Evolutionary conservation across 2,329 filamentous ascomycete species (phyloP), one percentile per base, ranked within the genome.

Genomic region (Pseudogymnoascus sp.): DNA sequence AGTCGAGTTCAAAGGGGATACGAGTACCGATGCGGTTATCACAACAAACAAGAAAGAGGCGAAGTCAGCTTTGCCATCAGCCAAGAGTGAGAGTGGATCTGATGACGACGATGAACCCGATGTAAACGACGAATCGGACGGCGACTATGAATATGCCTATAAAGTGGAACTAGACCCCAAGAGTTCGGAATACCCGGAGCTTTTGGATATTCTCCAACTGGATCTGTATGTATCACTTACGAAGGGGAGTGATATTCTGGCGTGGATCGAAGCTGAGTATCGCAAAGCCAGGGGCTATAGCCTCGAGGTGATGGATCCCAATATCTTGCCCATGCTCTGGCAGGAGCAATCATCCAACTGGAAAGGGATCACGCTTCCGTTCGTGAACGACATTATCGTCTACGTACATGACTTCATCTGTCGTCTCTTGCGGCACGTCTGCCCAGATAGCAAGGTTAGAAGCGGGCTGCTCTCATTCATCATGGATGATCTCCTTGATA

Each of bases 301-400:
- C 3, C n/a, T 63, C 1, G 62, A 41, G 14, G 16, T 23, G 2
- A 39, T 63, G 19, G 35, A 38, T n/a, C 59, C 41, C 3, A 33
- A 39, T 12, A 55, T 63, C 14, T 19, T 63, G 2, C 26, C 62
- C 1, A 61, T 33, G 14, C 39, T 62, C 3, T 63, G 59, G 70
- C 77, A 78, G 35, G 76, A 79, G 35, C 83, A 87, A 63, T 78
- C 83, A 0, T 64, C 67, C 10, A 84, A 82, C 12, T 87, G 85
- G 85, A 67, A 73, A 0, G 52, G 63, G 0, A 68, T 88, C 0
- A 76, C 79, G 0, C 63, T 76, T 0, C 74, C 74, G 0, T 83
- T 86, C 64, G 74, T 84, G 6, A 78, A 78, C 63, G 77, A 81
- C 26, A 72, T 80, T 2, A 80, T 87, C 4, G 60, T 74, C 0